Base-by-base conservation (phyloP, 1,284 basidiomycete genomes). In the Inonotus hispidus region DNA sequence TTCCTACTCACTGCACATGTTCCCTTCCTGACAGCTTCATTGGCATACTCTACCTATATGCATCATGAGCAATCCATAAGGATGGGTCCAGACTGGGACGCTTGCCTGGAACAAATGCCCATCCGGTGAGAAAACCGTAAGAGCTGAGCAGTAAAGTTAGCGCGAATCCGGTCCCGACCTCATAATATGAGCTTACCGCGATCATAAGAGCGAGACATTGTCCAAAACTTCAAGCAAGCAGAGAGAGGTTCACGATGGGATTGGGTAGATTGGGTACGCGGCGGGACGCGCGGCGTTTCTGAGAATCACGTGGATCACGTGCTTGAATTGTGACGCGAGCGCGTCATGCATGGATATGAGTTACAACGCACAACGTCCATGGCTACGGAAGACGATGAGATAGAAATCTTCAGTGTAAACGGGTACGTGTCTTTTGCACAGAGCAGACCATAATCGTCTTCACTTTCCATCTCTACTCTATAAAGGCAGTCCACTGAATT, bases 21-120 rank as follows among this genome's bases (percentile, higher is more conserved):
- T 55, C 97, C 97, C 74, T 96, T 95, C 68, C 93, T 82, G 53
- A 99, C 97, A 56, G 97, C 97, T 75, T 99, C 97, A 23, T 91
- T 79, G 5, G 97, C 97, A 75, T 99, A 99, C 77, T 99, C 97
- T 68, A 99, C 97, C 92, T 97, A 73, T 59, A 69, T 66, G 53
- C 32, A 27, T 39, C 27, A 41, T 62, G n/a, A 53, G 56, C 37
- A 55, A 56, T 21, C 32, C 7, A 25, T 10, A n/a, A n/a, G 29
- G 11, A 46, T 29, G 46, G 10, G 39, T 37, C 21, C 32, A 46
- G 11, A 13, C 25, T n/a, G 5, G 2, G 38, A 47, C 2, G 57
- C 76, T 65, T 68, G 89, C 92, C 82, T 95, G 92, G 80, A 95
- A 94, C 68, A 95, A 77, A 76, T 95, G 93, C 7, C 94, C 94